Evolutionary conservation across 345 rosid genomes (phyloP).

Genomic region (Acer campestre): DNA sequence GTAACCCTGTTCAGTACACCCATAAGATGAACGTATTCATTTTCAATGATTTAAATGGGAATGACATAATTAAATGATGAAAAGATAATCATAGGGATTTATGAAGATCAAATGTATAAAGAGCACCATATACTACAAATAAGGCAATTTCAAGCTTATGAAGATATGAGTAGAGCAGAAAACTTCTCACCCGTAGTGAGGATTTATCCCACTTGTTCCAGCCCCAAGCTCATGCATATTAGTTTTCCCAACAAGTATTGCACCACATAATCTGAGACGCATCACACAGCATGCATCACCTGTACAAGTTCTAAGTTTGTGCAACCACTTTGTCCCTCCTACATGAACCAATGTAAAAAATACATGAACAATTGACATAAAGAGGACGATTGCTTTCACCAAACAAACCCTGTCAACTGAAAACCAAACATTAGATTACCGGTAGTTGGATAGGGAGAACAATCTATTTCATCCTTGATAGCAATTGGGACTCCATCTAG

Average conservation of each 20-base stretch:
- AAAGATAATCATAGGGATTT: background rate
- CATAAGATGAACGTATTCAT: background rate
- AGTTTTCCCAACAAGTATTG: conserved; percentile 67
- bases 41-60: background rate
- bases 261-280: conserved; percentile 68
- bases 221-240: conserved; percentile 90
- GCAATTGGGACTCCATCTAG: conserved; percentile 79
- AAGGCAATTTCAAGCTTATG: background rate
- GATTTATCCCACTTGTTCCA: conserved; percentile 80
- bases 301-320: conserved; percentile 50
- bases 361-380: background rate
- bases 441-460: conserved; percentile 75
- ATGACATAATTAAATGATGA: background rate
- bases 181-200: conserved; percentile 61
- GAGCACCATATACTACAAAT: too few species aligned
- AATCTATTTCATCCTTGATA: conserved; percentile 77
- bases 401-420: background rate
- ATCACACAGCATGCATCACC: conserved; percentile 59
- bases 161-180: background rate
- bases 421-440: conserved; percentile 33
- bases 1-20: conserved; percentile 35
- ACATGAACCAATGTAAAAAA: conserved; percentile 4
- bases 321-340: conserved; percentile 87
- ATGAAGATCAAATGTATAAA: too few species aligned
- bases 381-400: background rate